These are phyloP conservation scores for Remersonia thermophila DNA, from an alignment of 2,329 filamentous ascomycete genomes.

Conservation along the genomic window DNA sequence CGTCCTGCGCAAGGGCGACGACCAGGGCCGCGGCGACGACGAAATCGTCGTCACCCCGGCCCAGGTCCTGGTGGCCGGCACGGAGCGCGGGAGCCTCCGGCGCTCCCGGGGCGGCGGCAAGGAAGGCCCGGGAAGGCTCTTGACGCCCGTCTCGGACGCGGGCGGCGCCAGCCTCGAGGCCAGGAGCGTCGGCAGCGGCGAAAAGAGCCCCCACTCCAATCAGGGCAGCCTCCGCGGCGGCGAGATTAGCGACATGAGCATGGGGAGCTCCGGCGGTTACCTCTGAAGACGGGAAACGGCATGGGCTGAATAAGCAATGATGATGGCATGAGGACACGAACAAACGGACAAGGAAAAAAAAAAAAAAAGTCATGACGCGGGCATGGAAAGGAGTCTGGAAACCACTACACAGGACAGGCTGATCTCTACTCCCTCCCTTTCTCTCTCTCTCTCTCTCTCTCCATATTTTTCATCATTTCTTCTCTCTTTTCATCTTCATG, in stretches of 20 bases:
- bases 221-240: neutral
- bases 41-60: slow-evolving; percentile 93
- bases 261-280: no score
- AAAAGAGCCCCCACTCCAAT: slow-evolving; percentile 1
- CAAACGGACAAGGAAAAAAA: no score
- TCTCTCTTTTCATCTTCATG: no score
- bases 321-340: no score
- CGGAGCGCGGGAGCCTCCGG: slow-evolving; percentile 21
- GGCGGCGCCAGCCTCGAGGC: slow-evolving; percentile 31
- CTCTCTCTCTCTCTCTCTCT: no score
- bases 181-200: slow-evolving; percentile 9
- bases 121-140: slow-evolving; percentile 21
- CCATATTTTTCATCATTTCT: no score
- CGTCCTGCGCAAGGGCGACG: slow-evolving; percentile 91
- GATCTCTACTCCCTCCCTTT: no score
- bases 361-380: no score
- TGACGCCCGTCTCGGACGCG: slow-evolving; percentile 39
- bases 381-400: no score
- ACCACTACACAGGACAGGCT: no score
- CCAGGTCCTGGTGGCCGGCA: slow-evolving; percentile 68
- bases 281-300: no score
- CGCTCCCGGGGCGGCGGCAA: slow-evolving; percentile 1
- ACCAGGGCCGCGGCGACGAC: slow-evolving; percentile 74
- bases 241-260: slow-evolving; percentile 25
- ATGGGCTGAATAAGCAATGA: no score